A percentile compares a stretch with the other conserved stretches of the same genome.
Conservation (phyloP, 768 basidiomycete species). For the Leccinellum luteum region DNA sequence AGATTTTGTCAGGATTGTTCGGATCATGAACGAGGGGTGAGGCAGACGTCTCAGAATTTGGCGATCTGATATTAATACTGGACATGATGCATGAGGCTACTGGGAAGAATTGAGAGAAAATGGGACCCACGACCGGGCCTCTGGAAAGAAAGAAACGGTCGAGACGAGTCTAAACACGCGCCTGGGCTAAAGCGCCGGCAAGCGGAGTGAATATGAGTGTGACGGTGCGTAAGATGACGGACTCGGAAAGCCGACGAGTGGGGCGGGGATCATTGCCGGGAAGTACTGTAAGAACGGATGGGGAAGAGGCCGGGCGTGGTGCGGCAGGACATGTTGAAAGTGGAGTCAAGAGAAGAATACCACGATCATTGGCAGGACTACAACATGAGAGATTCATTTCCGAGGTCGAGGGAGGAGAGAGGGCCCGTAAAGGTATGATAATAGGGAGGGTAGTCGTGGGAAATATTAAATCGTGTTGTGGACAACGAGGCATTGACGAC, state of each 20-base stretch:
- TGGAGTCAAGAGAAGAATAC: constrained; percentile 28
- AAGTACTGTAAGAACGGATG: constrained; percentile 4
- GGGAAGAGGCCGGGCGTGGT: constrained; percentile 18
- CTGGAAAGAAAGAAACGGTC: neutral
- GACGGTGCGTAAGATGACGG: neutral
- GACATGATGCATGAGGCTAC: constrained; percentile 30
- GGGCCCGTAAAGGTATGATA: constrained; percentile 18
- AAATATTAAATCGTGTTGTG: constrained; percentile 4
- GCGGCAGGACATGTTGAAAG: constrained; percentile 29
- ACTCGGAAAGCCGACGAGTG: constrained; percentile 2
- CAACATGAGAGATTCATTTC: constrained; percentile 37
- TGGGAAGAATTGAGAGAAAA: constrained; percentile 1
- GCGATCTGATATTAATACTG: constrained; percentile 32
- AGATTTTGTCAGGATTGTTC: constrained; percentile 9
- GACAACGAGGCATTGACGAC: constrained; percentile 20
- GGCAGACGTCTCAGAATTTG: constrained; percentile 20
- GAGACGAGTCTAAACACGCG: neutral
- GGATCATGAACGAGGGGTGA: constrained; percentile 31
- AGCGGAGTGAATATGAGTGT: neutral
- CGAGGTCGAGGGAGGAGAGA: constrained; percentile 21
- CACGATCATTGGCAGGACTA: constrained; percentile 22
- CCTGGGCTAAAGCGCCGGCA: constrained; percentile 4
- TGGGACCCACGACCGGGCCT: neutral
- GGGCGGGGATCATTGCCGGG: constrained; percentile 24
- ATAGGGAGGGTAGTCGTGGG: constrained; percentile 18